phyloP scores from a whole-genome alignment of 2,329 filamentous ascomycete genomes.

The Thelonectria rubi region DNA sequence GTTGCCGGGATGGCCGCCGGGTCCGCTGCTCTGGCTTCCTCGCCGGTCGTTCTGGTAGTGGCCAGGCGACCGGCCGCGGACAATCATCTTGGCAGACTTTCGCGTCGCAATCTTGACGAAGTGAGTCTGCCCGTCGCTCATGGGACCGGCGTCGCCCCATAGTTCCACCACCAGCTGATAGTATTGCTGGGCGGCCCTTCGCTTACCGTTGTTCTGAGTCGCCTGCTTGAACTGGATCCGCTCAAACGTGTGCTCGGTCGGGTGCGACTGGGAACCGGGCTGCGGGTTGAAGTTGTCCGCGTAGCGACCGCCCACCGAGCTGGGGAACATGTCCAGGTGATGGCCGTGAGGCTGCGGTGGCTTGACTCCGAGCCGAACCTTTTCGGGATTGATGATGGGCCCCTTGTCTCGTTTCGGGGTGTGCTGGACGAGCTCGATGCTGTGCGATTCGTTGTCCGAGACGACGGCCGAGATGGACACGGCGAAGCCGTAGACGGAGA shows the following conservation, averaged over 20 bases:
- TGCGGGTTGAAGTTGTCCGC: conserved; percentile 51
- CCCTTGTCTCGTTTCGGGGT: conserved; percentile 93
- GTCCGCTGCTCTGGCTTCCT: conserved; percentile 74
- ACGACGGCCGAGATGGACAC: conserved; percentile 88
- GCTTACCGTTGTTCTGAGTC: conserved; percentile 92
- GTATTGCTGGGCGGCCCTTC: conserved; percentile 89
- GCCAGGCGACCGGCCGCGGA: conserved; percentile 83
- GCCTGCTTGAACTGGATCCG: conserved; percentile 95
- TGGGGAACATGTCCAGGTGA: conserved; percentile 55
- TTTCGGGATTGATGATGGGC: conserved; percentile 77
- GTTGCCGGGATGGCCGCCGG: conserved; percentile 70
- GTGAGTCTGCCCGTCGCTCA: conserved; percentile 52
- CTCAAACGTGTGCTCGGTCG: conserved; percentile 75
- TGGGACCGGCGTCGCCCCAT: conserved; percentile 71
- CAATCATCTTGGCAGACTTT: conserved; percentile 83
- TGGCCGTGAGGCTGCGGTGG: conserved; percentile 61
- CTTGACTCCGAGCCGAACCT: conserved; percentile 73
- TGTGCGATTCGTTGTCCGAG: conserved; percentile 77
- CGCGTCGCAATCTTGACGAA: conserved; percentile 77
- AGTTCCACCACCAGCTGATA: conserved; percentile 91
- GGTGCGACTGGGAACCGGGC: conserved; percentile 48
- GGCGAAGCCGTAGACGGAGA: conserved; percentile 76
- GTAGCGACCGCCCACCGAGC: conserved; percentile 50
- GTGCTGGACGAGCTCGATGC: conserved; percentile 86
- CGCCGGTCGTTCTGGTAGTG: conserved; percentile 79